phyloP scores from a whole-genome alignment of 441 rosid genomes.

The Kokia cookei region DNA sequence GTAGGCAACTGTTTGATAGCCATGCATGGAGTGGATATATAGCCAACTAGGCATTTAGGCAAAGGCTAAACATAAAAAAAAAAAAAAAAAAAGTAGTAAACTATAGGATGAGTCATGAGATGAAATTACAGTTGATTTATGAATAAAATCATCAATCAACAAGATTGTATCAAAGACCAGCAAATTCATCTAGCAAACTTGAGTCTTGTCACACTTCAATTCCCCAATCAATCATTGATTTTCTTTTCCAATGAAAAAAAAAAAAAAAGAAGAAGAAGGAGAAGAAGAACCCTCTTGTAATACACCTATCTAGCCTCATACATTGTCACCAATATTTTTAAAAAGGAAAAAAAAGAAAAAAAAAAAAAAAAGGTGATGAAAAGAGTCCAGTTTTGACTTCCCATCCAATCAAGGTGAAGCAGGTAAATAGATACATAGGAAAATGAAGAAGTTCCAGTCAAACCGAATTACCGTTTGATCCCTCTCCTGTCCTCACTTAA shows the following conservation, averaged over 20 bases:
- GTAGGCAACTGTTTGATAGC: not conserved
- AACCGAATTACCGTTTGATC: not conserved
- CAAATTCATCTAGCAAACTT: constrained; percentile 5
- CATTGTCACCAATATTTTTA: not conserved
- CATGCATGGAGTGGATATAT: not conserved
- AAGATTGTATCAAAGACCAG: not conserved
- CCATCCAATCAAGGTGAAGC: constrained; percentile 1
- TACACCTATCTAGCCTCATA: not conserved
- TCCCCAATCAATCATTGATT: not conserved
- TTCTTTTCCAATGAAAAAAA: not conserved
- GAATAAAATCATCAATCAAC: not conserved
- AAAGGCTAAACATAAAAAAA: not conserved
- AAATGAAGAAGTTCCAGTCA: not conserved
- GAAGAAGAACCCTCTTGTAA: too few species aligned
- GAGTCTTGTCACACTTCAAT: constrained; percentile 1
- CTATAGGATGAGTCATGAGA: not conserved
- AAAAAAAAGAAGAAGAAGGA: not conserved
- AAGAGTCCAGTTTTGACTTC: not conserved
- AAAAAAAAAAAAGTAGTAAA: too few species aligned
- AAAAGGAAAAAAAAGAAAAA: too few species aligned
- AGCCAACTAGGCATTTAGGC: not conserved
- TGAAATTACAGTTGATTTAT: not conserved
- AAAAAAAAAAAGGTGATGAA: not conserved
- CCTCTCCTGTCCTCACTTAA: not conserved
- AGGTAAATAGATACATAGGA: not conserved